A percentile compares a stretch with the other conserved stretches of the same genome.
phyloP scores from a whole-genome alignment of 208 protist genomes.

The Kentomonas sorsogonicus region DNA sequence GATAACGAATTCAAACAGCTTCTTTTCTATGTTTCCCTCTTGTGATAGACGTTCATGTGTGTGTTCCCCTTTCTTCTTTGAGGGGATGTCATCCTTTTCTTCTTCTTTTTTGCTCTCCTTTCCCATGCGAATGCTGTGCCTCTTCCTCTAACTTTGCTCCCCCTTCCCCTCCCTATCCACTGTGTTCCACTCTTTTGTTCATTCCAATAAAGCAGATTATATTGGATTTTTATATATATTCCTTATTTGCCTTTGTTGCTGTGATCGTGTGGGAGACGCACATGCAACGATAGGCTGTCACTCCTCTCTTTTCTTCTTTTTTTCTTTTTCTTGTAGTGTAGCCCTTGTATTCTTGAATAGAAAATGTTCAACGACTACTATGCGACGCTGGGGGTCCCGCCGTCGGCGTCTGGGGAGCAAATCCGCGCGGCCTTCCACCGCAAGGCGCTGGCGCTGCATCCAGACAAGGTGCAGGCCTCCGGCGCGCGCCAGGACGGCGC shows the following conservation, averaged over 20 bases:
- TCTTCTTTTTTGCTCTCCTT: slow-evolving; percentile 1
- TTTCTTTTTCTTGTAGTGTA: slow-evolving; percentile 9
- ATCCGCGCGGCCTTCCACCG: slow-evolving; percentile 59
- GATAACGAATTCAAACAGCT: too few species aligned
- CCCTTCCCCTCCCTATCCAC: slow-evolving; percentile 8
- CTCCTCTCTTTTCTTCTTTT: slow-evolving; percentile 1
- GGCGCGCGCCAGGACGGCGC: background rate
- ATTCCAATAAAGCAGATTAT: too few species aligned
- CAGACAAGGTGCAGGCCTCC: slow-evolving; percentile 28
- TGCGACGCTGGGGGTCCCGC: slow-evolving; percentile 42
- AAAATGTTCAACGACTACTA: slow-evolving; percentile 89
- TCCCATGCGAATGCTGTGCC: background rate
- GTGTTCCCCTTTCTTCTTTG: slow-evolving; percentile 12
- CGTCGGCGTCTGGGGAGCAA: slow-evolving; percentile 51
- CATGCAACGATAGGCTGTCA: too few species aligned
- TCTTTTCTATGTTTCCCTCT: too few species aligned
- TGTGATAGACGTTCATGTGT: slow-evolving; percentile 1
- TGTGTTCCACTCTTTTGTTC: background rate
- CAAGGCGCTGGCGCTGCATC: slow-evolving; percentile 70
- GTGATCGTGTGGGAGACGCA: too few species aligned
- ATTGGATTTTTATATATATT: too few species aligned
- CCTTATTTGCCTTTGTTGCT: too few species aligned
- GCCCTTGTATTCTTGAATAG: background rate
- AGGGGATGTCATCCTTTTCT: slow-evolving; percentile 4
- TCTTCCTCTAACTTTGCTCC: background rate